A percentile compares a stretch with the other conserved stretches of the same genome.
phyloP scores from a whole-genome alignment of 2,329 filamentous ascomycete genomes.

The Xylaria polymorpha region DNA sequence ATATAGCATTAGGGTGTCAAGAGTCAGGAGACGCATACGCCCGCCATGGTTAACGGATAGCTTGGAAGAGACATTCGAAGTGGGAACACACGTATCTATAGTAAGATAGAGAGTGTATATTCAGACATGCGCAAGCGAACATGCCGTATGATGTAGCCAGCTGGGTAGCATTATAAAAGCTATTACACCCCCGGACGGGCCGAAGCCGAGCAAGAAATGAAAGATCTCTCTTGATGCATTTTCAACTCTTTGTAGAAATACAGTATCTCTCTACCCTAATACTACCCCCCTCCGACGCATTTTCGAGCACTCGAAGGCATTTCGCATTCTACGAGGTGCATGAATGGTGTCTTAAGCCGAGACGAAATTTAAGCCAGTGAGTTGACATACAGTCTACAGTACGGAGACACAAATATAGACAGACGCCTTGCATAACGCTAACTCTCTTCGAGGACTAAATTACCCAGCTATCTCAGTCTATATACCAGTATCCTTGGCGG shows the following conservation, averaged over 20 bases:
- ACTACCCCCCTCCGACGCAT: neutral
- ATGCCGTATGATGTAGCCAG: conserved; percentile 21
- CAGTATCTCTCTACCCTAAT: neutral
- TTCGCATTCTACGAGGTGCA: neutral
- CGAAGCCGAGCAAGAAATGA: conserved; percentile 35
- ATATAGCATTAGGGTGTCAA: conserved; percentile 40
- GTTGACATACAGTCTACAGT: conserved; percentile 3
- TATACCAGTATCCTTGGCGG: neutral
- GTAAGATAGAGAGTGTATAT: conserved; percentile 38
- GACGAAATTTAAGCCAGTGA: conserved; percentile 14
- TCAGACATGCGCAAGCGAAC: conserved; percentile 34
- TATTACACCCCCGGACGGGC: conserved; percentile 22
- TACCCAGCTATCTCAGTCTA: neutral
- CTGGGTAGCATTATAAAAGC: conserved; percentile 32
- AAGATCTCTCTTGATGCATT: conserved; percentile 31
- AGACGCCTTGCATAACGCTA: conserved; percentile 11
- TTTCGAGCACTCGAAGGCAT: neutral
- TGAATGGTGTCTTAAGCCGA: neutral
- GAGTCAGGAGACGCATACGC: conserved; percentile 50
- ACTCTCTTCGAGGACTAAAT: conserved; percentile 4
- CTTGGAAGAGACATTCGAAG: conserved; percentile 36
- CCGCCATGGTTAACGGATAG: conserved; percentile 38
- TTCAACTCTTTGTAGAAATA: conserved; percentile 1
- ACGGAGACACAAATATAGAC: neutral
- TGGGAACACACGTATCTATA: conserved; percentile 40